Percentiles rank a stretch among this genome's conserved stretches.
These are phyloP conservation scores for Suillus cothurnatus DNA, from an alignment of 768 basidiomycete species.

Conservation along the genomic window DNA sequence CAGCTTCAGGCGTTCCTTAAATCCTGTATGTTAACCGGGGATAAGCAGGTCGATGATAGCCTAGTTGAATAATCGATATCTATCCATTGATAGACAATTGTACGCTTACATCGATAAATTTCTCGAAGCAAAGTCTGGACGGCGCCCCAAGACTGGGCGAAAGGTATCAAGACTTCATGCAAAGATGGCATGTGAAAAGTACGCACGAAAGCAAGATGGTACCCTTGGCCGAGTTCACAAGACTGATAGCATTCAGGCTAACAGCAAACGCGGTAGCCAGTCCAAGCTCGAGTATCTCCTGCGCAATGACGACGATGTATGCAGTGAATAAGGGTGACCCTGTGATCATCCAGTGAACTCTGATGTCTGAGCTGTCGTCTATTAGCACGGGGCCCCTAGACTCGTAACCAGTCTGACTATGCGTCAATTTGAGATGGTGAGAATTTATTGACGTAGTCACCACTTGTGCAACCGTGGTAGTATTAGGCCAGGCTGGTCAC, in stretches of 20 bases:
- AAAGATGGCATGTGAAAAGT: not conserved
- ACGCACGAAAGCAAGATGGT: constrained; percentile 90
- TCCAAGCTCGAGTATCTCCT: constrained; percentile 87
- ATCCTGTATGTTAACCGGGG: constrained; percentile 91
- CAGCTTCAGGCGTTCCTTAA: constrained; percentile 92
- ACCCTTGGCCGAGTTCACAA: constrained; percentile 98
- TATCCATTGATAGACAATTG: not conserved
- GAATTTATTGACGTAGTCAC: too few relatives aligned
- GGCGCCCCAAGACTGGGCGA: constrained; percentile 70
- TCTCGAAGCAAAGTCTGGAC: constrained; percentile 89
- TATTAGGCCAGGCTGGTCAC: too few relatives aligned
- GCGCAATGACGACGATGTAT: constrained; percentile 85
- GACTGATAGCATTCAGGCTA: constrained; percentile 89
- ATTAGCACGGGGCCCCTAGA: too few relatives aligned
- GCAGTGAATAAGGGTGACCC: constrained; percentile 94
- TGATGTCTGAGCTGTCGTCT: constrained; percentile 88
- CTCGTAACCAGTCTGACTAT: too few relatives aligned
- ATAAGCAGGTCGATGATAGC: constrained; percentile 92
- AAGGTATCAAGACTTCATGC: not conserved
- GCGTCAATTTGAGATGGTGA: too few relatives aligned
- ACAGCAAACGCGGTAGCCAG: constrained; percentile 86
- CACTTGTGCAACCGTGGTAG: too few relatives aligned
- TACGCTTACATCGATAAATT: constrained; percentile 87
- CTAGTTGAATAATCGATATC: constrained; percentile 36
- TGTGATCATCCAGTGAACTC: constrained; percentile 65